phyloP scores from a whole-genome alignment of 768 basidiomycete species.

The Amylocystis lapponica region DNA sequence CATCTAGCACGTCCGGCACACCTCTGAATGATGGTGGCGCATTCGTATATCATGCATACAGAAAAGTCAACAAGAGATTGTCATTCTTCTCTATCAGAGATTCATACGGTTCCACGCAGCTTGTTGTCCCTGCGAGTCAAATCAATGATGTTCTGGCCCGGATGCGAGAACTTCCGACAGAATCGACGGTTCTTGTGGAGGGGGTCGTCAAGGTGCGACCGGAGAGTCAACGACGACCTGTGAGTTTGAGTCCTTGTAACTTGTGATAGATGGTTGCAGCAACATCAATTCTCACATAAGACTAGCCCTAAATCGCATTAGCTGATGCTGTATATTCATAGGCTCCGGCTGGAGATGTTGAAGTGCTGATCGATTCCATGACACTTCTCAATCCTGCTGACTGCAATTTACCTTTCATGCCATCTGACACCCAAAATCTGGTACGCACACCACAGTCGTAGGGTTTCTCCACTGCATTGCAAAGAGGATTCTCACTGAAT shows the following conservation, averaged over 20 bases:
- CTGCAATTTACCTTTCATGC: conserved; percentile 72
- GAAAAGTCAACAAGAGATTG: conserved; percentile 60
- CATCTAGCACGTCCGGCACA: no score
- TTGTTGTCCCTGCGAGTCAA: conserved; percentile 48
- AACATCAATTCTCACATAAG: no score
- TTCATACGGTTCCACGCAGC: conserved; percentile 69
- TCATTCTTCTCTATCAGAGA: conserved; percentile 89
- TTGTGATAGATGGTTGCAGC: not conserved
- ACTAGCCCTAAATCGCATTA: no score
- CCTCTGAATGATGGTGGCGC: no score
- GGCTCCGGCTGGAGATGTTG: conserved; percentile 69
- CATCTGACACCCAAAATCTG: conserved; percentile 69
- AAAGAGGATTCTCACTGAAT: not conserved
- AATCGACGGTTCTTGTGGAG: conserved; percentile 72
- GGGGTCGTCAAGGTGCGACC: conserved; percentile 70
- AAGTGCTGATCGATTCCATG: conserved; percentile 67
- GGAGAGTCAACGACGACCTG: conserved; percentile 51
- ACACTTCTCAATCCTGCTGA: conserved; percentile 78
- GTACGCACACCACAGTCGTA: conserved; percentile 37
- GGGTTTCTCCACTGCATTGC: not conserved
- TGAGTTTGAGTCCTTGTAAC: conserved; percentile 21
- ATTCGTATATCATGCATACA: no score
- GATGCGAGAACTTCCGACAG: conserved; percentile 62
- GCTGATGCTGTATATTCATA: conserved; percentile 20
- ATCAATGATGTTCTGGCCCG: conserved; percentile 27